A percentile compares a stretch with the other conserved stretches of the same genome.
Conservation (phyloP, 2,329 filamentous ascomycete genomes). For the Saccharata proteae region DNA sequence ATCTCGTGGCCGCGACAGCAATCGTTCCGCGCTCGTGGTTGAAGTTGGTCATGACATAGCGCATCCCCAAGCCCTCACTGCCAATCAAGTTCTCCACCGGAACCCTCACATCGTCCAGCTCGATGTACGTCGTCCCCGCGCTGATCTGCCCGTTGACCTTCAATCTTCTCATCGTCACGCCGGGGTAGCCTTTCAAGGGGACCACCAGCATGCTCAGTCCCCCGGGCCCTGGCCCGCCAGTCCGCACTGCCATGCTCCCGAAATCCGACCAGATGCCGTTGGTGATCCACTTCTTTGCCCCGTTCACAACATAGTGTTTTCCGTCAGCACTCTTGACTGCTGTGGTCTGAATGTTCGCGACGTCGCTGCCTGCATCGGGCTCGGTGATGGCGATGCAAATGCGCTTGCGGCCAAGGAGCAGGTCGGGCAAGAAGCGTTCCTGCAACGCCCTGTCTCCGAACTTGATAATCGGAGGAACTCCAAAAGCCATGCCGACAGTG, state of each 20-base stretch:
- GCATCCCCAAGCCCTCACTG: slow-evolving; percentile 58
- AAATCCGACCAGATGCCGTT: slow-evolving; percentile 61
- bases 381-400: slow-evolving; percentile 71
- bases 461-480: slow-evolving; percentile 58
- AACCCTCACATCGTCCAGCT: slow-evolving; percentile 63
- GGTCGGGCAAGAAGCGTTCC: slow-evolving; percentile 53
- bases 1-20: slow-evolving; percentile 49
- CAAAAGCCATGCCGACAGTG: slow-evolving; percentile 61
- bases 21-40: slow-evolving; percentile 65
- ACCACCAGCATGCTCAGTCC: slow-evolving; percentile 59
- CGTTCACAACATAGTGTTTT: slow-evolving; percentile 58
- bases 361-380: slow-evolving; percentile 61
- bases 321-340: slow-evolving; percentile 51
- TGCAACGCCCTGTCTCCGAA: slow-evolving; percentile 52
- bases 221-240: slow-evolving; percentile 41
- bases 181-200: slow-evolving; percentile 53
- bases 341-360: slow-evolving; percentile 59
- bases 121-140: slow-evolving; percentile 63
- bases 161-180: slow-evolving; percentile 56
- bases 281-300: slow-evolving; percentile 72
- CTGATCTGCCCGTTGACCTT: slow-evolving; percentile 54
- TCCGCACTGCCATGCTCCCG: slow-evolving; percentile 60
- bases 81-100: slow-evolving; percentile 60
- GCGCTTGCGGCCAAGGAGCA: slow-evolving; percentile 54
- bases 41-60: slow-evolving; percentile 67